These are phyloP conservation scores for Penicillium sp. DNA, from an alignment of 2,329 filamentous ascomycete species.

Conservation along the genomic window DNA sequence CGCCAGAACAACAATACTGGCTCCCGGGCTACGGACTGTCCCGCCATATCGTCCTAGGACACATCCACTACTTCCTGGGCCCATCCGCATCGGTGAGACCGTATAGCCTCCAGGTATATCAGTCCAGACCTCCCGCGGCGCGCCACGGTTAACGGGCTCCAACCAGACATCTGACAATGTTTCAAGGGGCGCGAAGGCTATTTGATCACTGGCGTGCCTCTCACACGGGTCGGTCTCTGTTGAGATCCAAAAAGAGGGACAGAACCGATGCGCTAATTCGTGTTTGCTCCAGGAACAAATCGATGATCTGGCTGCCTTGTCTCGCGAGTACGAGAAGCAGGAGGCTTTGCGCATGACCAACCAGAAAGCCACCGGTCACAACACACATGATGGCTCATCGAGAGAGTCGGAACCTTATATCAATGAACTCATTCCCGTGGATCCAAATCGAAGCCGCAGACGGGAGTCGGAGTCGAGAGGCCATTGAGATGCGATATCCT, in stretches of 20 bases:
- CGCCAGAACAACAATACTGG: constrained; percentile 47
- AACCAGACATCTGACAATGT: constrained; percentile 22
- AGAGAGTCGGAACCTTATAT: constrained; percentile 39
- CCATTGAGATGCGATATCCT: constrained; percentile 9
- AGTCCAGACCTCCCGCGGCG: neutral
- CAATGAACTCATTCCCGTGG: constrained; percentile 44
- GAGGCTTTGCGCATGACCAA: constrained; percentile 46
- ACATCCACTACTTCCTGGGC: constrained; percentile 50
- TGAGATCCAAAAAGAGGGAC: constrained; percentile 2
- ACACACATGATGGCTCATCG: neutral
- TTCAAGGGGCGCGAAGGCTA: constrained; percentile 50
- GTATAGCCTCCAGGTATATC: constrained; percentile 48
- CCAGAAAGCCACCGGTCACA: constrained; percentile 14
- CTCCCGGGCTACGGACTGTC: constrained; percentile 50
- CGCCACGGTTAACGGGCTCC: constrained; percentile 18
- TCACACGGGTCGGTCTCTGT: constrained; percentile 42
- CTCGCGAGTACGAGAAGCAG: constrained; percentile 48
- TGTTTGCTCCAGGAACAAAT: constrained; percentile 45
- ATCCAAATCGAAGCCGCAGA: constrained; percentile 30
- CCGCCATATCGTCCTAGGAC: constrained; percentile 48
- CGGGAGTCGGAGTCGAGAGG: constrained; percentile 32
- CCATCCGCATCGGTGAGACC: constrained; percentile 48
- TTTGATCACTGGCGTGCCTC: constrained; percentile 45
- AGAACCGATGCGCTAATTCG: constrained; percentile 9
- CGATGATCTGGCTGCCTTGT: constrained; percentile 48